Evolutionary conservation across 208 protist species (phyloP).

Genomic region (Kentomonas sorsogonicus): DNA sequence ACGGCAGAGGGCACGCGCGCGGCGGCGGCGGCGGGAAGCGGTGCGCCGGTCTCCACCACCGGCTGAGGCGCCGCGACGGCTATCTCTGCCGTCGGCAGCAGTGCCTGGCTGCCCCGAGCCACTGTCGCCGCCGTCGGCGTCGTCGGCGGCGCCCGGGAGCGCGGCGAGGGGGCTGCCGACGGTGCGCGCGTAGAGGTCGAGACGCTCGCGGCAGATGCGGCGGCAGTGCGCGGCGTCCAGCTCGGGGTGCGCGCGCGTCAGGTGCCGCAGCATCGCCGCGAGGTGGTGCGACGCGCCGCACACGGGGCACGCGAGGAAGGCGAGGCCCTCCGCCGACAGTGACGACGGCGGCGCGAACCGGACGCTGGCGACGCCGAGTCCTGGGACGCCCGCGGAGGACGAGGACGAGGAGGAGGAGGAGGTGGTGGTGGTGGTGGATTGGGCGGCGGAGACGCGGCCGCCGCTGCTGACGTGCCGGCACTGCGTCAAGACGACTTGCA

Average conservation of each 20-base stretch:
- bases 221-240: conserved; percentile 39
- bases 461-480: no score
- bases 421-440: no score
- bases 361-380: conserved; percentile 6
- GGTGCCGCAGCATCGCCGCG: conserved; percentile 65
- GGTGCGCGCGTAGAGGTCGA: conserved; percentile 52
- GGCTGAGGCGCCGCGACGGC: not conserved
- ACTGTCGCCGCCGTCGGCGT: not conserved
- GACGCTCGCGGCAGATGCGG: conserved; percentile 48
- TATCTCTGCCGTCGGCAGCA: not conserved
- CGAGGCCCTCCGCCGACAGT: conserved; percentile 56
- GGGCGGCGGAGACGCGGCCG: no score
- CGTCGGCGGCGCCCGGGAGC: not conserved
- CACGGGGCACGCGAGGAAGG: conserved; percentile 59
- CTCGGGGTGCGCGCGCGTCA: conserved; percentile 48
- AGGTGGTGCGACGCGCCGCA: conserved; percentile 48
- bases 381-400: not conserved
- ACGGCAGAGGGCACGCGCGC: not conserved
- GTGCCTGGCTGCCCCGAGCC: no score
- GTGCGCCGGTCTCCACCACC: conserved; percentile 7
- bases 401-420: conserved; percentile 5
- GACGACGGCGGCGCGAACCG: conserved; percentile 37
- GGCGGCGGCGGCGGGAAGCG: conserved; percentile 13
- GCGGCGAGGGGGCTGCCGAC: conserved; percentile 49
- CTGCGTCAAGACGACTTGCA: no score